Evolutionary conservation across 2,329 filamentous ascomycete genomes (phyloP).

Genomic region (Ilyonectria mors-panacis): DNA sequence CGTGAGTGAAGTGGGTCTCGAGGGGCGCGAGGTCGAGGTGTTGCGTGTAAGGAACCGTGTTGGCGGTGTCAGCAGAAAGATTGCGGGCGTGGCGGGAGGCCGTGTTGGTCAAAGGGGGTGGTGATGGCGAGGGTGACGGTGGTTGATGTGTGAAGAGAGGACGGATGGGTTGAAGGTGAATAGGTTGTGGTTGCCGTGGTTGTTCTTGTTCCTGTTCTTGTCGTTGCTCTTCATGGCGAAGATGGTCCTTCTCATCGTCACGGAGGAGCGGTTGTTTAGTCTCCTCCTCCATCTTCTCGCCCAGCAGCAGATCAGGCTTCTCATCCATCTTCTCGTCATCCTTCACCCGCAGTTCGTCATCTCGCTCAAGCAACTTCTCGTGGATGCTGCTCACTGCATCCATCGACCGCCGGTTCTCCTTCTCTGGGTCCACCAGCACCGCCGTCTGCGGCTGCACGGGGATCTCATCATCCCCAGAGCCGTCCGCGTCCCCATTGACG

Average conservation of each 20-base stretch:
- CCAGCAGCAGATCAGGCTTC: constrained; percentile 26
- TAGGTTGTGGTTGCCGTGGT: constrained; percentile 11
- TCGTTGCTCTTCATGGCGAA: background rate
- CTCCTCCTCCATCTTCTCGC: constrained; percentile 10
- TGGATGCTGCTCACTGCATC: constrained; percentile 25
- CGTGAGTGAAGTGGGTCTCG: constrained; percentile 46
- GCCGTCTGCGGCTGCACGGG: constrained; percentile 52
- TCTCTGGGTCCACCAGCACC: constrained; percentile 60
- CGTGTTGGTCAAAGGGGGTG: constrained; percentile 26
- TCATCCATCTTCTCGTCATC: constrained; percentile 31
- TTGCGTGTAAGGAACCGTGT: constrained; percentile 37
- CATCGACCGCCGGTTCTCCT: constrained; percentile 40
- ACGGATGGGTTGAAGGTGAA: constrained; percentile 38
- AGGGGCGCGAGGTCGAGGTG: constrained; percentile 41
- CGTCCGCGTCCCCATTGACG: constrained; percentile 82
- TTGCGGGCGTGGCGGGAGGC: constrained; percentile 34
- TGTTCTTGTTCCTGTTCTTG: background rate
- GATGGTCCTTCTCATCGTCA: constrained; percentile 13
- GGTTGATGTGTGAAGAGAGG: constrained; percentile 39
- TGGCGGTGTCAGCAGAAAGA: constrained; percentile 31
- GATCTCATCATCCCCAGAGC: constrained; percentile 49
- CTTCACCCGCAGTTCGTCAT: constrained; percentile 22
- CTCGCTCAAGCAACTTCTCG: constrained; percentile 27
- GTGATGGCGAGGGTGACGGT: constrained; percentile 23
- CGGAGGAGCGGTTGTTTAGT: background rate